Evolutionary conservation across 805 yeast genomes (phyloP).

Genomic region (Soucietia sequanensis): DNA sequence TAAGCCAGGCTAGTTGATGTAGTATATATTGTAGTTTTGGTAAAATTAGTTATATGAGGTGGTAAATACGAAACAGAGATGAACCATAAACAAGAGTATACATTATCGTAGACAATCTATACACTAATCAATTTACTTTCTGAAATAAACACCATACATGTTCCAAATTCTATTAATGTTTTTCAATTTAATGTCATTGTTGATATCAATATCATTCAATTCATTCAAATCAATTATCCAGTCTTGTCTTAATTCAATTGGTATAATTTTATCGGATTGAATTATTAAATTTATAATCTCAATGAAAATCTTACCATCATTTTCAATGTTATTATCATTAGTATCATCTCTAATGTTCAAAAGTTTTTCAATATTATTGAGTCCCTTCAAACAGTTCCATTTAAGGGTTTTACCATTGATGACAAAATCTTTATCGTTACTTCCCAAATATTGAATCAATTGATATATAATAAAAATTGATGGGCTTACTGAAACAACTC

Average conservation of each 20-base stretch:
- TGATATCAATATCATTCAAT: slow-evolving; percentile 42
- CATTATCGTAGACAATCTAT: too few relatives aligned
- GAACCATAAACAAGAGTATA: too few relatives aligned
- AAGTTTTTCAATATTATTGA: slow-evolving; percentile 62
- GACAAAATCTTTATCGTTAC: slow-evolving; percentile 26
- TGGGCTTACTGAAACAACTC: slow-evolving; percentile 86
- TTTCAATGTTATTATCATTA: too few relatives aligned
- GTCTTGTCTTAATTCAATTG: slow-evolving; percentile 46
- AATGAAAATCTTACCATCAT: slow-evolving; percentile 63
- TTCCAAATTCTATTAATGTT: slow-evolving; percentile 62
- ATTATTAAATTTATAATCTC: slow-evolving; percentile 60
- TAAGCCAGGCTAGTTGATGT: too few relatives aligned
- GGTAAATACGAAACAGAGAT: too few relatives aligned
- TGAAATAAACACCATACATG: slow-evolving; percentile 47
- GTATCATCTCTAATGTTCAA: slow-evolving; percentile 23
- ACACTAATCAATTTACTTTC: slow-evolving; percentile 11
- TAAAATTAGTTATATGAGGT: too few relatives aligned
- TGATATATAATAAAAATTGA: slow-evolving; percentile 59
- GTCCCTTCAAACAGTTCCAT: slow-evolving; percentile 36
- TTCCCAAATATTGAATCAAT: slow-evolving; percentile 32
- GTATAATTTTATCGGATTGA: slow-evolving; percentile 49
- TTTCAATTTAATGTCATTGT: slow-evolving; percentile 38
- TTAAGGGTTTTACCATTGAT: slow-evolving; percentile 32
- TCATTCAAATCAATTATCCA: slow-evolving; percentile 68
- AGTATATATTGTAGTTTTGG: too few relatives aligned